phyloP scores from a whole-genome alignment of 371 early-diverging fungal genomes.

The Sporodiniella umbellata region DNA sequence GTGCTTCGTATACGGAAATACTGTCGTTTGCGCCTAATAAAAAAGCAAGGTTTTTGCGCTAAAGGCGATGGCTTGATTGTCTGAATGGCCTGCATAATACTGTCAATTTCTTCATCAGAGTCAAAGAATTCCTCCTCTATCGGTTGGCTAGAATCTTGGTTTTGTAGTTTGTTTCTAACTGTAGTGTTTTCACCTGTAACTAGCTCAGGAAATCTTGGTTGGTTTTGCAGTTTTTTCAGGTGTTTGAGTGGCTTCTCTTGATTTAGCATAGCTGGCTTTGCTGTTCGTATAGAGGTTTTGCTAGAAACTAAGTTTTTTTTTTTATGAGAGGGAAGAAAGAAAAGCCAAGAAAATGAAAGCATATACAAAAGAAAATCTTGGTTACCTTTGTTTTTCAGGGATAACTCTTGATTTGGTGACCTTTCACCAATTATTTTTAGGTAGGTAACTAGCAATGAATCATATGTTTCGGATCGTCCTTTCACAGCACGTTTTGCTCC shows the following conservation, averaged over 20 bases:
- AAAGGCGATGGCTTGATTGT: slow-evolving; percentile 57
- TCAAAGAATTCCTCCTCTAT: slow-evolving; percentile 33
- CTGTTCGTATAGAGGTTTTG: background rate
- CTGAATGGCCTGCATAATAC: slow-evolving; percentile 52
- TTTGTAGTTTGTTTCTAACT: no score
- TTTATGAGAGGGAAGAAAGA: slow-evolving; percentile 3
- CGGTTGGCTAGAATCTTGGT: background rate
- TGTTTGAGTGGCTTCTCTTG: slow-evolving; percentile 15
- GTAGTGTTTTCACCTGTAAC: background rate
- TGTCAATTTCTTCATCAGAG: slow-evolving; percentile 70
- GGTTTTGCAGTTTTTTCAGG: slow-evolving; percentile 14
- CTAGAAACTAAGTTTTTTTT: background rate
- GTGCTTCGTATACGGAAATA: slow-evolving; percentile 64
- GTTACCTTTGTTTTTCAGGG: slow-evolving; percentile 7
- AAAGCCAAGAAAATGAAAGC: background rate
- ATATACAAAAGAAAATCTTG: no score
- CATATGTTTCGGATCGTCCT: slow-evolving; percentile 77
- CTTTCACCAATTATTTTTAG: slow-evolving; percentile 59
- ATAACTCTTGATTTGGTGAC: slow-evolving; percentile 36
- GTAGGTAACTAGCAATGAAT: slow-evolving; percentile 67
- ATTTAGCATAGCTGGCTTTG: background rate
- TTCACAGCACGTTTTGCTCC: slow-evolving; percentile 76
- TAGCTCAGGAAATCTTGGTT: slow-evolving; percentile 1
- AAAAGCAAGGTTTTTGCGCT: slow-evolving; percentile 49
- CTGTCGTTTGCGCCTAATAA: slow-evolving; percentile 60